A percentile compares a stretch with the other conserved stretches of the same genome.
Conservation (phyloP, 78 protist genomes). For the Speleostelium caveatum region DNA sequence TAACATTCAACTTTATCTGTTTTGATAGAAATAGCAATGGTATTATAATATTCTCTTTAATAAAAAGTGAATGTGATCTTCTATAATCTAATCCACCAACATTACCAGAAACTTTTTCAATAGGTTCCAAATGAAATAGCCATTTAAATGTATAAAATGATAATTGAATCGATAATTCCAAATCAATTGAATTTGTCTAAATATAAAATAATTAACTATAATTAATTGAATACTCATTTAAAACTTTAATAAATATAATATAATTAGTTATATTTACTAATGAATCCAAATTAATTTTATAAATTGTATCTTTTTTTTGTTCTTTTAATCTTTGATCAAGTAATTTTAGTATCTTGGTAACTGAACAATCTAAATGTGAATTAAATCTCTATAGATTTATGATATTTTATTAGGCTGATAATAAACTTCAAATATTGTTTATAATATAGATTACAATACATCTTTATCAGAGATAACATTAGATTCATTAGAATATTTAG, state of each 20-base stretch:
- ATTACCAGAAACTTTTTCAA: conserved; percentile 7
- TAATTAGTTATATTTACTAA: too few relatives aligned
- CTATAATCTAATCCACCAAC: neutral
- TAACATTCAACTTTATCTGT: neutral
- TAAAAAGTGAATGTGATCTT: conserved; percentile 3
- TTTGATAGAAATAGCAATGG: neutral
- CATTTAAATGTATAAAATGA: conserved; percentile 30
- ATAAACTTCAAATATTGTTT: too few relatives aligned
- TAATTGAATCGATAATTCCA: neutral
- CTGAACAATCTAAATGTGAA: neutral
- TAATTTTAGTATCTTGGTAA: too few relatives aligned
- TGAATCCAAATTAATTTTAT: neutral
- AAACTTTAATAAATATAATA: too few relatives aligned
- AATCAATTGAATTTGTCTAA: too few relatives aligned
- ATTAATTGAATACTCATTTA: neutral
- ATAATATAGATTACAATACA: too few relatives aligned
- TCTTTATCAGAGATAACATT: too few relatives aligned
- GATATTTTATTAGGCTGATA: neutral
- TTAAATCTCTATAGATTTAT: neutral
- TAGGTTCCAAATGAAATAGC: conserved; percentile 7
- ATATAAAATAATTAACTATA: too few relatives aligned
- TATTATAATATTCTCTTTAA: neutral
- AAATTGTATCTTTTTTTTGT: neutral
- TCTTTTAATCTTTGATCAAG: neutral
- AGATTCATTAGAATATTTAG: neutral